These are phyloP conservation scores for Epichloe festucae DNA, from an alignment of 2,329 filamentous ascomycete species.

Conservation along the genomic window DNA sequence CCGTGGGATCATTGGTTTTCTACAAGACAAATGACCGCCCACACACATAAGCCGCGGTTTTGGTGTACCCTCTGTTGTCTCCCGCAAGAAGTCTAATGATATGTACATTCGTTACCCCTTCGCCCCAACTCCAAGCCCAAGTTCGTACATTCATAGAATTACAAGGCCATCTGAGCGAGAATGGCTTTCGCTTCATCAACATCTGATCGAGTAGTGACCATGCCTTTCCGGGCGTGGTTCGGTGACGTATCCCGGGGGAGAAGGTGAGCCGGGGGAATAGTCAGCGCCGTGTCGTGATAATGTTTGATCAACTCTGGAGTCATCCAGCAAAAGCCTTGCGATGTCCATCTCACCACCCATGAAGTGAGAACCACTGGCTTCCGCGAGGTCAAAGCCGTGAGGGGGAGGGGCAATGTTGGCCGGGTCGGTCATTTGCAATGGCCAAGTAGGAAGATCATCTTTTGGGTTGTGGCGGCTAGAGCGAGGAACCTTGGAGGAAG, in stretches of 20 bases:
- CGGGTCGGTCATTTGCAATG: constrained; percentile 21
- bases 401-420: constrained; percentile 13
- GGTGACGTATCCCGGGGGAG: constrained; percentile 9
- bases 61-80: too few relatives aligned
- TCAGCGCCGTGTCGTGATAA: constrained; percentile 16
- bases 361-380: constrained; percentile 25
- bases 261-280: constrained; percentile 12
- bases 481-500: constrained; percentile 25
- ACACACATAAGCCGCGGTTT: too few relatives aligned
- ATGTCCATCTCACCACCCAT: constrained; percentile 48
- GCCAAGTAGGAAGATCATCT: constrained; percentile 36
- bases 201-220: constrained; percentile 8
- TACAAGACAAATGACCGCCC: too few relatives aligned
- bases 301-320: constrained; percentile 22
- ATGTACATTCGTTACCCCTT: too few relatives aligned
- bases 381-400: constrained; percentile 31
- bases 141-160: constrained; percentile 1
- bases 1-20: too few relatives aligned
- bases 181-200: constrained; percentile 4
- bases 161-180: neutral
- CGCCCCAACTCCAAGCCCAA: neutral
- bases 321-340: constrained; percentile 45
- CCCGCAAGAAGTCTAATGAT: too few relatives aligned
- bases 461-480: constrained; percentile 28
- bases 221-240: constrained; percentile 11